These are phyloP conservation scores for Macrophomina pseudophaseolina DNA, from an alignment of 2,329 filamentous ascomycete genomes.

Conservation along the genomic window DNA sequence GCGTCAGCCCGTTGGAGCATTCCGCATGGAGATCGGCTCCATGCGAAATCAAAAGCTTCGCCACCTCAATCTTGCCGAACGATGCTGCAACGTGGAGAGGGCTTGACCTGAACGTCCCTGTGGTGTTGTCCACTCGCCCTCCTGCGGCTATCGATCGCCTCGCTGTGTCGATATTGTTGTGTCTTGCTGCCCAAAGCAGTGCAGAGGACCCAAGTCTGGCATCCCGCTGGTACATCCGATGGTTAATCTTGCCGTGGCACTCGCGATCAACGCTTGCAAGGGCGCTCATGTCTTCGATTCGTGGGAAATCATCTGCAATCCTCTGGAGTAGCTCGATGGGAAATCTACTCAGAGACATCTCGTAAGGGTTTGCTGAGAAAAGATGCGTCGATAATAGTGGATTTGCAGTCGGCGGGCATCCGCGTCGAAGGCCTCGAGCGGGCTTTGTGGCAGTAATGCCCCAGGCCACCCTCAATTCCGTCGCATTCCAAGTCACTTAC, in stretches of 20 bases:
- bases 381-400: background rate
- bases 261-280: background rate
- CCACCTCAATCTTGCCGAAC: background rate
- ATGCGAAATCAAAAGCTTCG: background rate
- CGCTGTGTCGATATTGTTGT: background rate
- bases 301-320: background rate
- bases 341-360: background rate
- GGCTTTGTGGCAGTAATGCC: no score
- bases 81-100: background rate
- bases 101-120: background rate
- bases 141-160: background rate
- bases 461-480: no score
- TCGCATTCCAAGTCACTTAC: no score
- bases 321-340: background rate
- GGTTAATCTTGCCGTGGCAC: background rate
- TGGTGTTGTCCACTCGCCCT: background rate
- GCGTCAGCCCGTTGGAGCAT: background rate
- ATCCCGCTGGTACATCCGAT: background rate
- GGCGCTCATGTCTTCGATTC: background rate
- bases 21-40: background rate
- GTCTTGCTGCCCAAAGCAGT: background rate
- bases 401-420: background rate
- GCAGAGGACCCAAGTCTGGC: background rate
- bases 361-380: background rate
- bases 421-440: background rate